Conservation (phyloP, 148 eudicot genomes). For the Chenopodium berlandieri region DNA sequence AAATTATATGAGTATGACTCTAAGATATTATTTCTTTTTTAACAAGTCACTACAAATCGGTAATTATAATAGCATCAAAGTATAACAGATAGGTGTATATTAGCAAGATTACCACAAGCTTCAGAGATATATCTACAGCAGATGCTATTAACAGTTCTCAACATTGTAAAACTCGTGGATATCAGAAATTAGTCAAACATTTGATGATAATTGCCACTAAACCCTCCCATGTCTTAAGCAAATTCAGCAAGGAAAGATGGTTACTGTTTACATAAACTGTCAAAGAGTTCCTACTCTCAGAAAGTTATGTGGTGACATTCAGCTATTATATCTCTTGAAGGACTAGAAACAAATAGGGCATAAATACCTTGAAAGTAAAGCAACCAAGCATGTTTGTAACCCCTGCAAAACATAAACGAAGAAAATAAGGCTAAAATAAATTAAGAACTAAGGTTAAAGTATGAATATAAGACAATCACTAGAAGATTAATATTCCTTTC, state of each 20-base stretch:
- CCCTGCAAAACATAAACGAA: slow-evolving; percentile 44
- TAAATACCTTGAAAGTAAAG: slow-evolving; percentile 63
- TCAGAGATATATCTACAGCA: not conserved
- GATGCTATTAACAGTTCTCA: not conserved
- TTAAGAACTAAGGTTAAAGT: not conserved
- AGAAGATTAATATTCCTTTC: no score
- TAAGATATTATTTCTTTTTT: not conserved
- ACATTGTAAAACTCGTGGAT: not conserved
- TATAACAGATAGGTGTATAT: not conserved
- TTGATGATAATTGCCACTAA: not conserved
- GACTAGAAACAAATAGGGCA: slow-evolving; percentile 1
- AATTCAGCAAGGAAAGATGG: not conserved
- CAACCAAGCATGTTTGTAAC: slow-evolving; percentile 72
- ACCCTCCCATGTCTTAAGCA: not conserved
- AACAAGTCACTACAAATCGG: not conserved
- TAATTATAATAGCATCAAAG: not conserved
- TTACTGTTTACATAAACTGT: not conserved
- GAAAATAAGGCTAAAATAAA: not conserved
- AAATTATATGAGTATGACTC: not conserved
- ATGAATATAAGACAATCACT: not conserved
- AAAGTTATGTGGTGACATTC: not conserved
- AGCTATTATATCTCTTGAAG: not conserved
- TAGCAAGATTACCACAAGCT: not conserved
- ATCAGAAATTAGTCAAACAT: not conserved
- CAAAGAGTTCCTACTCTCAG: not conserved